Percentiles rank a stretch among this genome's conserved stretches.
Evolutionary conservation across 805 yeast species (phyloP).

Genomic region (Blastobotrys parvus): DNA sequence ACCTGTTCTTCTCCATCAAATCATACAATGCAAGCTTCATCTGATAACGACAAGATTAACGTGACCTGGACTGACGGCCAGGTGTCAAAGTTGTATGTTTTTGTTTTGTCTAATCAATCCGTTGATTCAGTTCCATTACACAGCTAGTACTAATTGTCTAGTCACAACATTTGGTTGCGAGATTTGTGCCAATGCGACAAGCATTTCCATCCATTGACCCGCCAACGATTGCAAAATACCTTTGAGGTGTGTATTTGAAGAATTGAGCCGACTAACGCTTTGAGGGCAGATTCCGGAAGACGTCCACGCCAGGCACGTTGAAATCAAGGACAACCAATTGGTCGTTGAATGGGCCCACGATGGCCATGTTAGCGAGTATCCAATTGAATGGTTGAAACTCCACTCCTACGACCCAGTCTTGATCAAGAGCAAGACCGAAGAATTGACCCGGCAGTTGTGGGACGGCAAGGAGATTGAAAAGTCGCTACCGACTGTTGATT

Average conservation of each 20-base stretch:
- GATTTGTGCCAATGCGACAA: constrained; percentile 53
- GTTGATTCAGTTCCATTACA: too few species aligned
- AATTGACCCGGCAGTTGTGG: constrained; percentile 38
- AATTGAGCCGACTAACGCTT: background rate
- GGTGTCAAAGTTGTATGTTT: constrained; percentile 22
- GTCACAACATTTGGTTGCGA: constrained; percentile 52
- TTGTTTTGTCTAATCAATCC: too few species aligned
- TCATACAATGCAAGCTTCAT: constrained; percentile 4
- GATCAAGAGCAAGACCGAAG: constrained; percentile 23
- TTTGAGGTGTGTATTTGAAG: constrained; percentile 30
- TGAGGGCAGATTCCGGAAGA: constrained; percentile 26
- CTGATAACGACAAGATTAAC: constrained; percentile 19
- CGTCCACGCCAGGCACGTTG: constrained; percentile 20
- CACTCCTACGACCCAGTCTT: constrained; percentile 48
- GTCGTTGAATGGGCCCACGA: constrained; percentile 32
- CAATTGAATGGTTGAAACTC: constrained; percentile 35
- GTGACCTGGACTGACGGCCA: constrained; percentile 24
- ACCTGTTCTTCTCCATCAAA: too few species aligned
- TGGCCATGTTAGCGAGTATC: constrained; percentile 34
- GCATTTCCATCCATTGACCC: constrained; percentile 48
- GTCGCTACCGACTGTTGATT: constrained; percentile 42
- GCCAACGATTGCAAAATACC: constrained; percentile 51
- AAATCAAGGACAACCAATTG: constrained; percentile 12
- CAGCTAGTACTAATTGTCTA: background rate
- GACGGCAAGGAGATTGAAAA: constrained; percentile 32